phyloP scores from a whole-genome alignment of 495 filamentous ascomycete genomes.

The Rhypophila decipiens region DNA sequence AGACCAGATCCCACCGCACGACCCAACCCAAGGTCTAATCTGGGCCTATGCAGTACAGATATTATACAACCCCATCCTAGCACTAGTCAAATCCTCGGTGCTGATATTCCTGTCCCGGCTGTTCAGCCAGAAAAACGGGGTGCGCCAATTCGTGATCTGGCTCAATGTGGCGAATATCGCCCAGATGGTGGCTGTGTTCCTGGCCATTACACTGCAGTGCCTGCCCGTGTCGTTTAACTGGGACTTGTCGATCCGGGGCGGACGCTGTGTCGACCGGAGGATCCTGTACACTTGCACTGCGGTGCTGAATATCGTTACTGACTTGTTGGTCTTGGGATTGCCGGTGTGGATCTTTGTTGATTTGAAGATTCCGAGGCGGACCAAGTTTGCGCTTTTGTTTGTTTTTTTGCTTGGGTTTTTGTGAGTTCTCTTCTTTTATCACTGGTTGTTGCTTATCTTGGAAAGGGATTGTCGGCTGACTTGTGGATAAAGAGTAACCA shows the following conservation, averaged over 20 bases:
- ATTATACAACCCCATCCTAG: constrained; percentile 58
- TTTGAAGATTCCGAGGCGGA: constrained; percentile 38
- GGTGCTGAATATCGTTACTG: constrained; percentile 44
- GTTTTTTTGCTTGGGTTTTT: constrained; percentile 46
- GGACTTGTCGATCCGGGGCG: constrained; percentile 31
- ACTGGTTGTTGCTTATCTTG: not conserved
- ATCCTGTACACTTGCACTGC: constrained; percentile 41
- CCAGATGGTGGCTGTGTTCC: constrained; percentile 48
- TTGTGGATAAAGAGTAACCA: constrained; percentile 41
- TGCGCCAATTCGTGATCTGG: constrained; percentile 38
- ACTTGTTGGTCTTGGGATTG: constrained; percentile 42
- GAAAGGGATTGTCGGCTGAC: not conserved
- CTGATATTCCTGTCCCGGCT: constrained; percentile 52
- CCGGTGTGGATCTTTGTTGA: constrained; percentile 43
- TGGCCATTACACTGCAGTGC: constrained; percentile 56
- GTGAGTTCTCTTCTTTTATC: constrained; percentile 24
- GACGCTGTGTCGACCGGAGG: constrained; percentile 43
- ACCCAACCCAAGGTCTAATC: constrained; percentile 33
- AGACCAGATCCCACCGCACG: constrained; percentile 38
- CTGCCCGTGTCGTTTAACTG: constrained; percentile 44
- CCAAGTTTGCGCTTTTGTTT: constrained; percentile 43
- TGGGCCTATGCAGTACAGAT: constrained; percentile 53
- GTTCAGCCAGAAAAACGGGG: constrained; percentile 39
- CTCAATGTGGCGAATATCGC: constrained; percentile 46
- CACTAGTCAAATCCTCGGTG: constrained; percentile 53